Base-by-base conservation (phyloP, 208 protist species). In the Tritrichomonas musculus region DNA sequence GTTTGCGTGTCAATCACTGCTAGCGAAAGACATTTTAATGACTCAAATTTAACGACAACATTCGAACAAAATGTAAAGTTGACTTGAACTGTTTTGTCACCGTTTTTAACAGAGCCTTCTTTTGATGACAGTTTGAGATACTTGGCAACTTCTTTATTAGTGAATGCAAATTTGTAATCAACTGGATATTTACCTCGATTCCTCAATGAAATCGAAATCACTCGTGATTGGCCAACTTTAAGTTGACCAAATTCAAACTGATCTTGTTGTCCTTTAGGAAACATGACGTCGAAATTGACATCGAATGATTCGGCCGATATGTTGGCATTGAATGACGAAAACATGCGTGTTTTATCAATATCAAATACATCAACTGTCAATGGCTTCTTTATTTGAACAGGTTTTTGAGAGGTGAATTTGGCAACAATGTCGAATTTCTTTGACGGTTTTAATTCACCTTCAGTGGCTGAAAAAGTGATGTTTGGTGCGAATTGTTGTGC, bases 141-240 rank as follows among this genome's bases (percentile, higher is more conserved):
- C 57, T 30, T 88, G 4, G 13, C 0, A 17, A 88, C 4, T 17
- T 53, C 27, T n/a, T 47, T 13, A n/a, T 88, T 33, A 33, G 47
- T 36, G 5, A 49, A 57, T 0, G 20, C 4, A n/a, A 69, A 69
- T 4, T 88, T 88, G n/a, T 47, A 88, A 11, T 88, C n/a, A 39
- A 88, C 47, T 39, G 77, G 77, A 88, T 88, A 88, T 57, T 88
- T 88, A 27, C 77, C 77, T 39, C 47, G 8, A 27, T 88, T 88
- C n/a, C 41, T 53, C 13, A 88, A 20, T 33, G 1, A 2, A 14
- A 88, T 60, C 57, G 41, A 33, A 55, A 49, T 20, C 11, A n/a
- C 33, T 30, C 57, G 53, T 0, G 77, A 57, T 88, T 88, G 77
- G 17, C 47, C 47, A 11, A 88, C 41, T 88, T 88, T 88, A 14